Conservation (phyloP, 2,329 filamentous ascomycete species). For the Botryotinia calthae region DNA sequence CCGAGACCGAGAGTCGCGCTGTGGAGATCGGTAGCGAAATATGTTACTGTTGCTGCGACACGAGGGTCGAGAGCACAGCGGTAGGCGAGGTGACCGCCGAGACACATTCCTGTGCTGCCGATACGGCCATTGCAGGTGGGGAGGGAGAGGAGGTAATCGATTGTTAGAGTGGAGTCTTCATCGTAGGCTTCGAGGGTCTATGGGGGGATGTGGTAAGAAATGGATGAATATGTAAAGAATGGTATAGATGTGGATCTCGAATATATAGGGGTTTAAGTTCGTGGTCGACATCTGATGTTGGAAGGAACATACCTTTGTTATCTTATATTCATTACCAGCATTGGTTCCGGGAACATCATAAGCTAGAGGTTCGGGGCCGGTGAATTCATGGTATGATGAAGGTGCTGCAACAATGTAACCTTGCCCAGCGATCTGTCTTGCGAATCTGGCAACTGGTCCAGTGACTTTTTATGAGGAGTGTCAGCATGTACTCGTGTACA, state of each 20-base stretch:
- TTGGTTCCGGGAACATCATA: constrained; percentile 90
- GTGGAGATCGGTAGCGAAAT: constrained; percentile 93
- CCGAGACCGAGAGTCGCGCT: constrained; percentile 69
- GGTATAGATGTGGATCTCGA: not conserved
- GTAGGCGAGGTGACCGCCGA: constrained; percentile 82
- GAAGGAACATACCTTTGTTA: constrained; percentile 60
- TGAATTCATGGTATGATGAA: constrained; percentile 92
- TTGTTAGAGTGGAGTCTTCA: constrained; percentile 66
- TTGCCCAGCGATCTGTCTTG: constrained; percentile 85
- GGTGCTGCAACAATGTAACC: constrained; percentile 92
- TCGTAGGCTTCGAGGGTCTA: constrained; percentile 84
- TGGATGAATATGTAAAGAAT: not conserved
- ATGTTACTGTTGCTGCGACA: constrained; percentile 75
- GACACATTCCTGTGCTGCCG: constrained; percentile 84
- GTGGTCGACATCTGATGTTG: not conserved
- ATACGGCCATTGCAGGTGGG: constrained; percentile 79
- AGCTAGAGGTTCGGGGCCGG: constrained; percentile 74
- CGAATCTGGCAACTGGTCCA: constrained; percentile 84
- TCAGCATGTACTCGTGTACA: constrained; percentile 5
- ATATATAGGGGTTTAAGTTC: not conserved
- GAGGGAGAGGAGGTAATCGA: constrained; percentile 68
- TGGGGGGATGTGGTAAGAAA: not conserved
- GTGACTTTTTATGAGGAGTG: constrained; percentile 58
- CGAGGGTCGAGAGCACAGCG: constrained; percentile 71
- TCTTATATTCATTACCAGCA: constrained; percentile 81